Evolutionary conservation across 768 basidiomycete genomes (phyloP), one percentile per base, ranked within the genome.

Genomic region (Clavulina sp.): DNA sequence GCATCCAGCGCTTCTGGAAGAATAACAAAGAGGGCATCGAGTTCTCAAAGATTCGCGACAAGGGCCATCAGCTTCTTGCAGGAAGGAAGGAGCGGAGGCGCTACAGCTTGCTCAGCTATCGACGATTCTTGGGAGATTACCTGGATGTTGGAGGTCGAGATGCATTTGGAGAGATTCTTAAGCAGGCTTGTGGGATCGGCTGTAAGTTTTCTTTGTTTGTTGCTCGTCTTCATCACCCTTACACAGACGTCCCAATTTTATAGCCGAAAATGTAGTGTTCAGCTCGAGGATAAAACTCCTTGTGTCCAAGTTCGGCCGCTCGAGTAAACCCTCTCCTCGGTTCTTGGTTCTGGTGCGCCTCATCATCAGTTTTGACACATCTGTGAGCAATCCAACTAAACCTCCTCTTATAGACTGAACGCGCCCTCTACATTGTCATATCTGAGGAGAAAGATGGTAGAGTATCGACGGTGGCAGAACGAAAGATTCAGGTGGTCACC

Each of bases 1-100:
- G 89, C 50, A 97, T 99, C 50, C 95, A 97, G 63, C 72, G 92
- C 51, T 97, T 96, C 75, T 99, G 95, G 95, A 87, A 82, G 71
- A 88, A 88, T 66, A 96, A 96, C 72, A 97, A 96, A 65, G 91
- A 96, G 62, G 73, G 75, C 18, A 74, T 97, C 47, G 85, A 77
- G 26, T 96, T 89, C 62, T 81, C 84, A 18, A 80, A 95, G 61
- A 71, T 84, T 52, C 75, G 95, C n/a, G 91, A 95, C 57, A 86
- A 93, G 56, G 92, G 95, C 0, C 93, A 99, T 60, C 80, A 93
- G 61, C 70, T 97, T 18, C 74, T 97, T 3, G 92, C 80, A 3
- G 78, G 83, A 3, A 72, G 93, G 56, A 99, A 97, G 68, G 95
- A 99, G 68, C 74, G 95, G 38, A 71, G 95, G 51, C 73, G 95